Base-by-base conservation (phyloP, 2,329 filamentous ascomycete genomes). In the Tolypocladium album region DNA sequence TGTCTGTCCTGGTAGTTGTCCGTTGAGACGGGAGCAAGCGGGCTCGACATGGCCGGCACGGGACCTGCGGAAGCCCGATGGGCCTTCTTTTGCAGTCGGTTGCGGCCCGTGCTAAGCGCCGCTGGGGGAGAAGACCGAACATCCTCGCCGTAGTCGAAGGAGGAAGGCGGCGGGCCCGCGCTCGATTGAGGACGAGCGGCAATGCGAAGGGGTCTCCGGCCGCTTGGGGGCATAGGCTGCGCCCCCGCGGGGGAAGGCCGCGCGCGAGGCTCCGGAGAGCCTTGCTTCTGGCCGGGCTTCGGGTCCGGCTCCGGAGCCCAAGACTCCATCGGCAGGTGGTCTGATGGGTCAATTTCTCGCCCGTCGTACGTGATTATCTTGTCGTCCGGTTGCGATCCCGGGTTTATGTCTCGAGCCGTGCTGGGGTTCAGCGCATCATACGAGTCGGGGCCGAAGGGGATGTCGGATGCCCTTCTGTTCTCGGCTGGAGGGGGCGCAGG, bases 281-380 rank as follows among this genome's bases (percentile, higher is more conserved):
- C 61, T 57, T 69, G 63, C 52, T 64, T 69, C 34, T 66, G 62
- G 2, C 60, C 62, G 38, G 69, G 63, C 62, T 73, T 73, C 2
- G 81, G 79, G 65, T 89, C 87, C 0, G 88, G 88, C 67, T 92
- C 88, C 0, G 88, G 88, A 1, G 88, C 88, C 88, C 88, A 92
- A 1, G 84, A 84, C 59, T 89, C 85, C 69, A 90, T 83, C 0
- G 89, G 89, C 17, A 92, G 78, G 68, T 92, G 89, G 71, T 93
- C 89, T 0, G 88, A 90, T 1, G 89, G 89, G 68, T 93, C 89
- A 59, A 93, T 82, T 67, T 91, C 87, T 59, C 87, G 81, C 8
- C 89, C 89, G 68, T 91, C 88, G 63, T 88, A 81, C 1, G 85
- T 88, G 58, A 92, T 85, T 62, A 92, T 90, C 67, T 90, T 90